A percentile compares a stretch with the other conserved stretches of the same genome.
phyloP scores from a whole-genome alignment of 805 yeast genomes.

The Saccharomycopsis sp. region DNA sequence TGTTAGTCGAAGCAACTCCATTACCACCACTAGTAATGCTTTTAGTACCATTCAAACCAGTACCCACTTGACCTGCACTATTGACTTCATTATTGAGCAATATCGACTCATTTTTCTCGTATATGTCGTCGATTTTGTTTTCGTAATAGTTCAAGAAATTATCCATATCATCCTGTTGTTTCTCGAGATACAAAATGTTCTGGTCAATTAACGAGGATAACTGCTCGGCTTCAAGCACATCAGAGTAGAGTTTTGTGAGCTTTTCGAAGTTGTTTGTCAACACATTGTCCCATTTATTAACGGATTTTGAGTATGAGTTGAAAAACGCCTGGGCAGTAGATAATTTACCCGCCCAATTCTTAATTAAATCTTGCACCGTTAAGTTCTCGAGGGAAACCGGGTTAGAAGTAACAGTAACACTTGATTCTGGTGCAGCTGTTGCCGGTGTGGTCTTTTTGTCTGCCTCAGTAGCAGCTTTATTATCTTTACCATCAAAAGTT shows the following conservation, averaged over 20 bases:
- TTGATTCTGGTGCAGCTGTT: conserved; percentile 30
- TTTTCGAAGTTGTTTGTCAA: conserved; percentile 82
- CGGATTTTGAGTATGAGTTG: conserved; percentile 63
- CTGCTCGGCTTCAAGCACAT: conserved; percentile 76
- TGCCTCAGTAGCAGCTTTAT: conserved; percentile 10
- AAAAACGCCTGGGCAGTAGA: conserved; percentile 68
- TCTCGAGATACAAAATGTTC: conserved; percentile 74
- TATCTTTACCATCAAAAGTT: background rate
- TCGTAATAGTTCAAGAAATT: conserved; percentile 77
- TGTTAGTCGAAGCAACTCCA: too few relatives aligned
- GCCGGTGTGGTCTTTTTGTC: conserved; percentile 21
- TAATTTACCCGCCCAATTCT: conserved; percentile 88
- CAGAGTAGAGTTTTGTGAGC: conserved; percentile 68
- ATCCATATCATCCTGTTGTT: conserved; percentile 90
- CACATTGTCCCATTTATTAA: conserved; percentile 80
- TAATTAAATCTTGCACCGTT: conserved; percentile 85
- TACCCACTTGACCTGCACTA: background rate
- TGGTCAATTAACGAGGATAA: conserved; percentile 84
- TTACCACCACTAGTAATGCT: conserved; percentile 31
- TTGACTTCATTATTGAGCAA: conserved; percentile 20
- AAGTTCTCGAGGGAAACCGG: conserved; percentile 81
- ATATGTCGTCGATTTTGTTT: conserved; percentile 48
- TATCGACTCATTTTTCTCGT: conserved; percentile 19
- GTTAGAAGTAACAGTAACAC: conserved; percentile 55
- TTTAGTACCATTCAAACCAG: conserved; percentile 23